A percentile compares a stretch with the other conserved stretches of the same genome.
Conservation (phyloP, 371 early-diverging fungal genomes). For the Mortierella sp. region DNA sequence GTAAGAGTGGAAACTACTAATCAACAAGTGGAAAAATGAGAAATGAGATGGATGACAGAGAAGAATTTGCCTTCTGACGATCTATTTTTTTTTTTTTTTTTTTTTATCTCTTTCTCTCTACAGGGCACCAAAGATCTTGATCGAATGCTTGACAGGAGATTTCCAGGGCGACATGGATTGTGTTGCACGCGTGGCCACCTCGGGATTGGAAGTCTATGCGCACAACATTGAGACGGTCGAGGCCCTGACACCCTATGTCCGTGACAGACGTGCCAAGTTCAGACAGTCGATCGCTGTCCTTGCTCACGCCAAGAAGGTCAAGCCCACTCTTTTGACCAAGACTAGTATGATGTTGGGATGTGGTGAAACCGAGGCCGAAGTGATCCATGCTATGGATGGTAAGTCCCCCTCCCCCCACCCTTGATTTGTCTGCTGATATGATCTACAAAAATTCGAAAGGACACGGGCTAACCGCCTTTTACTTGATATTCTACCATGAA, state of each 20-base stretch:
- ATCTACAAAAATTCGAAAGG: too few relatives aligned
- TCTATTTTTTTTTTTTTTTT: constrained; percentile 6
- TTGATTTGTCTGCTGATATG: too few relatives aligned
- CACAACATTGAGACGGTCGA: constrained; percentile 99
- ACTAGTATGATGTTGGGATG: constrained; percentile 98
- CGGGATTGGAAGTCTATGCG: constrained; percentile 97
- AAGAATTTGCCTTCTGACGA: too few relatives aligned
- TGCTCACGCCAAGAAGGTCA: constrained; percentile 85
- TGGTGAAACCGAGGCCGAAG: constrained; percentile 96
- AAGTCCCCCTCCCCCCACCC: constrained; percentile 10
- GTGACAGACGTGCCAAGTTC: constrained; percentile 95
- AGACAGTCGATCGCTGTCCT: constrained; percentile 91
- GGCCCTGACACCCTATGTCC: constrained; percentile 87
- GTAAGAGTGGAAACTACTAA: constrained; percentile 54
- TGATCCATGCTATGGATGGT: constrained; percentile 87
- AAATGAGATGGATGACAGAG: too few relatives aligned
- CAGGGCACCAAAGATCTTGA: constrained; percentile 91
- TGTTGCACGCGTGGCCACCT: constrained; percentile 85
- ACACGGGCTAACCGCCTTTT: too few relatives aligned
- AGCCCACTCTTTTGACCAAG: constrained; percentile 90
- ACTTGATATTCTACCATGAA: too few relatives aligned
- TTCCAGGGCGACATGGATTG: constrained; percentile 85
- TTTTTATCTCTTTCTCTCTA: not conserved
- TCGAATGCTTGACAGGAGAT: constrained; percentile 97
- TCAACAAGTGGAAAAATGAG: too few relatives aligned